Base-by-base conservation (phyloP, 305 asterid genomes). In the Fraxinus floribunda region DNA sequence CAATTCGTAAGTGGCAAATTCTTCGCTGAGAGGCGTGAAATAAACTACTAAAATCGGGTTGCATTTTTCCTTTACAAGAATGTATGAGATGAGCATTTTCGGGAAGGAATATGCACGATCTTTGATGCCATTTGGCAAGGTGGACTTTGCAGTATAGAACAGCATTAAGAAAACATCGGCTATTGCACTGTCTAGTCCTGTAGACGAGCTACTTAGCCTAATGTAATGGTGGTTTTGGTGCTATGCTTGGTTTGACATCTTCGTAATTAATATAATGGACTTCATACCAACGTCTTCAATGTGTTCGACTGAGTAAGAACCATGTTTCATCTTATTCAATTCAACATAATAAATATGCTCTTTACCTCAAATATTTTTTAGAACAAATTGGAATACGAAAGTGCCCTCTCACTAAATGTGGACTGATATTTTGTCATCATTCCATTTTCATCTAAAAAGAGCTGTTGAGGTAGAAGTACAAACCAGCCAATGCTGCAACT, bases 1-100 rank as follows among this genome's bases (percentile, higher is more conserved):
- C 89, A 85, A 79, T 85, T 80, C 10, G 82, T 85, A 49, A 90
- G 88, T 49, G 98, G 98, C 41, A 93, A 88, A 73, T 95, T 95
- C 78, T 95, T 93, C 9, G 95, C 97, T 0, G 98, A 93, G 88
- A 92, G 98, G 72, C 96, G 95, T 39, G 98, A 95, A 86, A 92
- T 95, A 75, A 89, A 90, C 84, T 95, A 91, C 91, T 94, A 32
- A 84, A 74, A 68, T 22, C n/a, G 18, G 39, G 49, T 36, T 22
- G 87, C 35, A 35, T 34, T 66, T 55, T 74, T 66, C 41, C 49
- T 72, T n/a, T 34, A 20, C 18, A 16, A 15, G 41, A 70, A 13
- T 70, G 75, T 6, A 62, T 2, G 7, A 62, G 34, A 62, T 24
- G n/a, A 24, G 34, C 72, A 62, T 62, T 62, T 24, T 11, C 16